These are phyloP conservation scores for Truncatella angustata DNA, from an alignment of 2,329 filamentous ascomycete species.

Conservation along the genomic window DNA sequence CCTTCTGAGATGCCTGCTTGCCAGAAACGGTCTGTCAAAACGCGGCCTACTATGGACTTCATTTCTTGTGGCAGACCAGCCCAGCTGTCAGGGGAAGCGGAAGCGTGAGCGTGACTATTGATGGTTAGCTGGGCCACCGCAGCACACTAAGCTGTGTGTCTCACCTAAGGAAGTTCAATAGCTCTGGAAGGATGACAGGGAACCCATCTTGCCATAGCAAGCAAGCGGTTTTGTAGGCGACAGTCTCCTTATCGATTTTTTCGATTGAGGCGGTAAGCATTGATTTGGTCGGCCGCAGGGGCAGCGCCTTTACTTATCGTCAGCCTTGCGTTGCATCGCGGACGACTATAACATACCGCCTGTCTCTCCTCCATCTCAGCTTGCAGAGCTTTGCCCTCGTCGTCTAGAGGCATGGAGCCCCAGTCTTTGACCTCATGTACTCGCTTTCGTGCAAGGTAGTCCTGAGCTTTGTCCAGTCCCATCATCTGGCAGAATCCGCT, in stretches of 20 bases:
- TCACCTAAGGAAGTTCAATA: slow-evolving; percentile 78
- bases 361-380: slow-evolving; percentile 74
- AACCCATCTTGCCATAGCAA: slow-evolving; percentile 84
- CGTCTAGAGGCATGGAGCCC: slow-evolving; percentile 74
- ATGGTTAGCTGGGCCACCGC: not conserved
- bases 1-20: slow-evolving; percentile 95
- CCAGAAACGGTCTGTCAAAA: slow-evolving; percentile 95
- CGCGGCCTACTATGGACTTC: slow-evolving; percentile 72
- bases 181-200: slow-evolving; percentile 76
- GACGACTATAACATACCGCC: slow-evolving; percentile 34
- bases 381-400: slow-evolving; percentile 77
- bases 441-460: slow-evolving; percentile 71
- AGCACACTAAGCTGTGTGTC: slow-evolving; percentile 13
- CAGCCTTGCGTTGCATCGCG: not conserved
- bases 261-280: slow-evolving; percentile 93
- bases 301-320: slow-evolving; percentile 46
- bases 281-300: slow-evolving; percentile 83
- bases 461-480: slow-evolving; percentile 75
- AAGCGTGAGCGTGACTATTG: slow-evolving; percentile 78
- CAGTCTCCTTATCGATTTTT: slow-evolving; percentile 71
- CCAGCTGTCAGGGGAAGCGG: slow-evolving; percentile 88
- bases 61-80: slow-evolving; percentile 71
- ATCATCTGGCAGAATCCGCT: slow-evolving; percentile 76
- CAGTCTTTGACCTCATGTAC: slow-evolving; percentile 80
- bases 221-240: slow-evolving; percentile 72